Evolutionary conservation across 148 eudicot species (phyloP), one percentile per base, ranked within the genome.

Genomic region (Pharnaceum exiguum): DNA sequence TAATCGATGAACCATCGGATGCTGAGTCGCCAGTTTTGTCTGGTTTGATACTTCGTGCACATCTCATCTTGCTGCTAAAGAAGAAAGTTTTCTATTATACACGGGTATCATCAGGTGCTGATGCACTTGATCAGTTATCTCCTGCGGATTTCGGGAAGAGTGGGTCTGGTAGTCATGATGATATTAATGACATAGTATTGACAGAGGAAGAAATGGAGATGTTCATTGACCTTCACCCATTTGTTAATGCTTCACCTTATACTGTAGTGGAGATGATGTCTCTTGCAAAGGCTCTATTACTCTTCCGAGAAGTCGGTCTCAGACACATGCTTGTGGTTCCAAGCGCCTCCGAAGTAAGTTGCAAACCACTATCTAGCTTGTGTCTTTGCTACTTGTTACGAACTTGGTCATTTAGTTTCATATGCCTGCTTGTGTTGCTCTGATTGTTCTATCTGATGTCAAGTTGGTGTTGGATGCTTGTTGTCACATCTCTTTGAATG

Each of bases 181-280:
- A 57, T 48, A 80, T 85, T 57, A 83, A 83, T 33, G 90, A 85
- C 50, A 46, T 89, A 7, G 57, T 69, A 32, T 59, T 93, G 69
- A 75, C 75, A 10, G 79, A 77, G 3, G 98, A 88, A 59, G 98
- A 93, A 54, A 70, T 93, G 96, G 88, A 93, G 42, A 93, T 83
- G 98, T 88, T 62, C 65, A 64, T 93, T 27, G 96, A 93, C 73
- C 79, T 93, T 70, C 96, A 88, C 67, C 90, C 89, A 1, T 86
- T 81, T 54, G 77, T 80, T 7, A 93, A 93, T 59, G 75, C 95
- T 23, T 88, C 98, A 12, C 98, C 98, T 0, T 93, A 79, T 47
- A 83, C 95, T 24, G 95, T 93, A 25, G 89, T 81, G 51, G 98
- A 93, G 76, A 77, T 88, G 11, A 83, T 93, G 96, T 93, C 98